These are phyloP conservation scores for Fraxinus angustifolia DNA, from an alignment of 305 asterid genomes.

Conservation along the genomic window DNA sequence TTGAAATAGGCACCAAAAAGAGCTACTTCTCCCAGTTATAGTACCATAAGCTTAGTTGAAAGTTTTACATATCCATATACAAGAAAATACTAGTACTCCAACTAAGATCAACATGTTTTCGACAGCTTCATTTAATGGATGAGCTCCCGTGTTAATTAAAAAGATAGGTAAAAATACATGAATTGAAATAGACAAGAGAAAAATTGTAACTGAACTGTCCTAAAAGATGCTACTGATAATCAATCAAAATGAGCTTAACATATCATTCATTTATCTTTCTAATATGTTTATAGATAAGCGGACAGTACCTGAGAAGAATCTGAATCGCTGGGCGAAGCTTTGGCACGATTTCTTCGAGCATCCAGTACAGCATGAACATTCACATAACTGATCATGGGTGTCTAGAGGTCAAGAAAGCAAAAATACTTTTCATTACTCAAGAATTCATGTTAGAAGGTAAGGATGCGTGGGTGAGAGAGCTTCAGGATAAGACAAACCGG, in stretches of 20 bases:
- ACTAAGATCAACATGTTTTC: not conserved
- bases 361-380: conserved; percentile 93
- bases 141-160: not conserved
- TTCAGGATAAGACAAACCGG: not conserved
- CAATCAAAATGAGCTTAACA: not conserved
- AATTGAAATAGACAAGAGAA: not conserved
- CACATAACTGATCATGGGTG: conserved; percentile 93
- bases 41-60: not conserved
- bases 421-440: conserved; percentile 12
- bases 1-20: not conserved
- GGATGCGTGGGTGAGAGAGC: not conserved
- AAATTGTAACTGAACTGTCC: not conserved
- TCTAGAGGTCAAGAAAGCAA: conserved; percentile 38
- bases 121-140: not conserved
- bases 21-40: not conserved
- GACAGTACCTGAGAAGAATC: conserved; percentile 77
- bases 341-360: conserved; percentile 86
- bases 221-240: not conserved
- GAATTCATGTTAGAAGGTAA: not conserved
- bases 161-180: not conserved
- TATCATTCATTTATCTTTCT: not conserved
- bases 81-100: not conserved
- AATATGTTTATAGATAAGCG: not conserved
- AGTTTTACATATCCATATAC: not conserved
- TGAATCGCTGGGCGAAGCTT: conserved; percentile 77